These are phyloP conservation scores for Didymella exigua DNA, from an alignment of 2,329 filamentous ascomycete species.

Conservation along the genomic window DNA sequence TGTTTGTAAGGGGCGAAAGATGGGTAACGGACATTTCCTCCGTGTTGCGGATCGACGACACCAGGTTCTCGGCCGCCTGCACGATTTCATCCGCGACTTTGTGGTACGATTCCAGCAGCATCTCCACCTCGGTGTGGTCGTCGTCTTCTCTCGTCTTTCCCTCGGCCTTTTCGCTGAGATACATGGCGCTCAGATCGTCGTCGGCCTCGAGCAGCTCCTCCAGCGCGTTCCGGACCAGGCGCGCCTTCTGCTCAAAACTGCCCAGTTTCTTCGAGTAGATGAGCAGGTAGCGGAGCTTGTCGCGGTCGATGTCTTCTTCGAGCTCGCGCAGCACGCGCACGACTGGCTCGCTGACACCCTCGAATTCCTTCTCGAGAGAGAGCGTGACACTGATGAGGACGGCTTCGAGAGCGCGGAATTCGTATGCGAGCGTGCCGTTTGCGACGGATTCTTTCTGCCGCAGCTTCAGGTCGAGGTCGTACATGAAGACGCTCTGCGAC, in stretches of 20 bases:
- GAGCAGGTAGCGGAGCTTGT: constrained; percentile 87
- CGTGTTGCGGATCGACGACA: constrained; percentile 94
- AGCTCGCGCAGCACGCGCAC: constrained; percentile 86
- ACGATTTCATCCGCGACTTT: constrained; percentile 98
- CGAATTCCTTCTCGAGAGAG: constrained; percentile 91
- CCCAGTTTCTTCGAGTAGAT: constrained; percentile 95
- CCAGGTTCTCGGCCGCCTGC: constrained; percentile 89
- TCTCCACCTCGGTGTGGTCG: constrained; percentile 95
- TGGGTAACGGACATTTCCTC: constrained; percentile 82
- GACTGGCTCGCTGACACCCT: constrained; percentile 89
- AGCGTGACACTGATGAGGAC: constrained; percentile 92
- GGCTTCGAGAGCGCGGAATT: constrained; percentile 93
- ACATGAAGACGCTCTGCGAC: constrained; percentile 96
- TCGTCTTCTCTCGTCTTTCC: constrained; percentile 76
- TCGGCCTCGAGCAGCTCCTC: constrained; percentile 95
- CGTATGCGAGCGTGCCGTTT: constrained; percentile 74
- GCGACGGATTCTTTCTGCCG: constrained; percentile 72
- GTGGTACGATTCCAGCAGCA: constrained; percentile 95
- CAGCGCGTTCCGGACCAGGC: constrained; percentile 90
- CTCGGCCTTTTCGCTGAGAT: constrained; percentile 83
- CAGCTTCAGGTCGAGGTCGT: constrained; percentile 91
- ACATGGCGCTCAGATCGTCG: constrained; percentile 94
- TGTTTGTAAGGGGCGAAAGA: not conserved
- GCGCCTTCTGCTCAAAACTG: constrained; percentile 96
- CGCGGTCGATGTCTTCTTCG: constrained; percentile 94